A percentile compares a stretch with the other conserved stretches of the same genome.
Evolutionary conservation across 495 filamentous ascomycete genomes (phyloP).

Genomic region (Platismatia glauca): DNA sequence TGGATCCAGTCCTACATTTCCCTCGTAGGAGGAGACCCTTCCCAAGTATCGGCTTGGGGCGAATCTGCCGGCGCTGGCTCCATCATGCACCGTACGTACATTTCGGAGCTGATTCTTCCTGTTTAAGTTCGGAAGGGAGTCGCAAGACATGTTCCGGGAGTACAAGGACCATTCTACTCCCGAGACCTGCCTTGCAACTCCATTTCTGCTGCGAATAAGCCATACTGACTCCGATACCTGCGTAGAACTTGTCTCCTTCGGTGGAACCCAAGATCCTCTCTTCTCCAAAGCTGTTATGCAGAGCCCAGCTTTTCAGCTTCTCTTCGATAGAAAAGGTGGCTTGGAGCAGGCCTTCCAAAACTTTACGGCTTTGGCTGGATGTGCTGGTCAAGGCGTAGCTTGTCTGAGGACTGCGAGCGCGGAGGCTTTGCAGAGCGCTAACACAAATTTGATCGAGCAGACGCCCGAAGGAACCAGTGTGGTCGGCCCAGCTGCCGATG

Average conservation of each 20-base stretch:
- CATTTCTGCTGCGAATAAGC: too few relatives aligned
- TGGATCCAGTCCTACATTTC: constrained; percentile 33
- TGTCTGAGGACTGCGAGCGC: constrained; percentile 36
- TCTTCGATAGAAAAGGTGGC: constrained; percentile 33
- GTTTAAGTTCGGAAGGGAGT: too few relatives aligned
- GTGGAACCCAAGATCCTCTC: constrained; percentile 38
- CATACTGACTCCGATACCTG: too few relatives aligned
- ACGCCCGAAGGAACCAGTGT: constrained; percentile 34
- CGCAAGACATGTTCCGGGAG: too few relatives aligned
- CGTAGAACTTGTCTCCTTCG: constrained; percentile 30
- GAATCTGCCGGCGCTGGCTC: constrained; percentile 36
- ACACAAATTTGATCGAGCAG: constrained; percentile 30
- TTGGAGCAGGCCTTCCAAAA: constrained; percentile 35
- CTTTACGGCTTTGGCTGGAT: constrained; percentile 40
- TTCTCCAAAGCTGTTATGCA: constrained; percentile 40
- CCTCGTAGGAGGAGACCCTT: constrained; percentile 39
- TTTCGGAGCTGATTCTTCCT: too few relatives aligned
- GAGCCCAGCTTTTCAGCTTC: constrained; percentile 39
- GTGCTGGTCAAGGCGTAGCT: constrained; percentile 34
- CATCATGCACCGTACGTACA: constrained; percentile 37
- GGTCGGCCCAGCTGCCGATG: constrained; percentile 39
- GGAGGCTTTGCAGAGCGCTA: constrained; percentile 33
- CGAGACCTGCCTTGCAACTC: too few relatives aligned
- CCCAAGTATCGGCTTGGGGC: constrained; percentile 38
- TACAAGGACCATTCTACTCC: too few relatives aligned